Percentiles rank a stretch among this genome's conserved stretches.
Evolutionary conservation across 768 basidiomycete genomes (phyloP).

Genomic region (Calocera cornea): DNA sequence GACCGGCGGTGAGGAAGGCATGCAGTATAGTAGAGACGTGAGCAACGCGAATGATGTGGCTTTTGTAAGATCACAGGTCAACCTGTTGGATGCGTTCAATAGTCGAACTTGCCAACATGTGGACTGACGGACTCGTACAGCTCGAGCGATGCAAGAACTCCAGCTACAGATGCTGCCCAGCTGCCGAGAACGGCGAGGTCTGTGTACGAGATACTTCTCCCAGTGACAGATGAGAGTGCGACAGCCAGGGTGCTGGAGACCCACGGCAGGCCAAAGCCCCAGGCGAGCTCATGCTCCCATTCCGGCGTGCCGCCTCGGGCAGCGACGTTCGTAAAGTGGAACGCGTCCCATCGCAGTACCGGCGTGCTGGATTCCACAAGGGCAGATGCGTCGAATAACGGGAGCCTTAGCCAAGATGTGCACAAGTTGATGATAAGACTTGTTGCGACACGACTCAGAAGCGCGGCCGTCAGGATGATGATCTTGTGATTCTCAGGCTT

Average conservation of each 20-base stretch:
- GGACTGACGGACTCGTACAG: constrained; percentile 16
- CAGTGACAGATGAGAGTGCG: background rate
- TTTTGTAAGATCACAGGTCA: constrained; percentile 45
- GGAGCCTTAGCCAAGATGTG: background rate
- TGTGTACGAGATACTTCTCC: background rate
- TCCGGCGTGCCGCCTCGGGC: constrained; percentile 31
- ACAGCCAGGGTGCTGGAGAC: constrained; percentile 32
- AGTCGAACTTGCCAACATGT: constrained; percentile 16
- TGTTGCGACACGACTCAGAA: background rate
- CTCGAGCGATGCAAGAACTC: constrained; percentile 10
- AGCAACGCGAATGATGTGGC: constrained; percentile 48
- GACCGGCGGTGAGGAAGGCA: constrained; percentile 70
- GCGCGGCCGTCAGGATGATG: background rate
- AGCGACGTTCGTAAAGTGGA: constrained; percentile 68
- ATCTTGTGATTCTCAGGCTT: background rate
- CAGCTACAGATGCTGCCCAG: constrained; percentile 4
- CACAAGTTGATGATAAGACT: background rate
- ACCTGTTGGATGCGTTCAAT: constrained; percentile 30
- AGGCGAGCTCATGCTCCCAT: constrained; percentile 80
- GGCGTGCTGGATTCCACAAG: constrained; percentile 11
- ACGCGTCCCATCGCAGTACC: constrained; percentile 72
- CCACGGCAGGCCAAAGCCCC: constrained; percentile 55
- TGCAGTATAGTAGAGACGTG: constrained; percentile 50
- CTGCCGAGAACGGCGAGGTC: background rate
- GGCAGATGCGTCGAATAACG: constrained; percentile 13